Conservation (phyloP, 495 filamentous ascomycete species). For the Neurospora intermedia region DNA sequence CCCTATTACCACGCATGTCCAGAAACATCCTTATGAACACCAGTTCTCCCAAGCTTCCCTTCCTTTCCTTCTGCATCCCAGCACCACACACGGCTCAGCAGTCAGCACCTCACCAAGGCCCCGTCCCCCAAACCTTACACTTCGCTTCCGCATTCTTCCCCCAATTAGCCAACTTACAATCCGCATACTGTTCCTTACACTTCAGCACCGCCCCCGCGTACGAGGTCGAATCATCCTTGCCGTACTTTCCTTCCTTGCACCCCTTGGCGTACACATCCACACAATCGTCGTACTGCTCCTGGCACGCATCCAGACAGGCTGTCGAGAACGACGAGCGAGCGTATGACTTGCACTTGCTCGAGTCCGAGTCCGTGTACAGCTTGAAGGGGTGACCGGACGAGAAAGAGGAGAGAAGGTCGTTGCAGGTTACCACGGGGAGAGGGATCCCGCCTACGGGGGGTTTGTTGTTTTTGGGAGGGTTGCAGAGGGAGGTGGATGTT, state of each 20-base stretch:
- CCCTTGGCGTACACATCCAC: conserved; percentile 32
- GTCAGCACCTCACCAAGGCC: neutral
- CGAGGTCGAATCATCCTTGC: conserved; percentile 7
- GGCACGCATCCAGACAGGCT: conserved; percentile 39
- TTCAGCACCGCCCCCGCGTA: conserved; percentile 1
- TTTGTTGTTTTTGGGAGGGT: conserved; percentile 24
- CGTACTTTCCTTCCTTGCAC: conserved; percentile 29
- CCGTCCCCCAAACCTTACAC: conserved; percentile 13
- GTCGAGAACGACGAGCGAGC: conserved; percentile 10
- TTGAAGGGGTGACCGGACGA: conserved; percentile 29
- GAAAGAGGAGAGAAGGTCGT: conserved; percentile 23
- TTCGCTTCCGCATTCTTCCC: conserved; percentile 8
- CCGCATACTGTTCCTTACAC: conserved; percentile 9
- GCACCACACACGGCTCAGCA: neutral
- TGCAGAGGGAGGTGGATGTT: conserved; percentile 35
- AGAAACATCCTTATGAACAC: neutral
- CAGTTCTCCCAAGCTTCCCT: neutral
- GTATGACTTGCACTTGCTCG: conserved; percentile 28
- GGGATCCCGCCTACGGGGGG: conserved; percentile 38
- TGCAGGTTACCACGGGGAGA: conserved; percentile 39
- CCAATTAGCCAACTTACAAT: conserved; percentile 4
- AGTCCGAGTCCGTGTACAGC: conserved; percentile 29
- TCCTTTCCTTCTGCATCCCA: neutral
- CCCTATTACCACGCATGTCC: neutral
- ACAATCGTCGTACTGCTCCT: conserved; percentile 37